Conservation (phyloP, 2,329 filamentous ascomycete genomes). For the Pseudovirgaria hyperparasitica region DNA sequence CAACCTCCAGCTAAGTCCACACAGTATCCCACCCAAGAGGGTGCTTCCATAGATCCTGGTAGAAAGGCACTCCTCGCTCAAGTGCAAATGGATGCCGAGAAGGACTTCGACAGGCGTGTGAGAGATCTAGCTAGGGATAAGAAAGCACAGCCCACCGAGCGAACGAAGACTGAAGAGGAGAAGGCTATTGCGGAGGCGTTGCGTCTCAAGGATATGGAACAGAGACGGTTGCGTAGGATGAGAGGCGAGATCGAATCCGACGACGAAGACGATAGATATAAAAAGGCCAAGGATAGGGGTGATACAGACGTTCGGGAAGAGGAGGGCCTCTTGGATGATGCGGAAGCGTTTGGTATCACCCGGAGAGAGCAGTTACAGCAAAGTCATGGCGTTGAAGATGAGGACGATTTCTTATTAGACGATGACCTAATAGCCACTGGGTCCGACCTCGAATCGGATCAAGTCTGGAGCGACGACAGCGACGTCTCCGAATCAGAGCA, state of each 20-base stretch:
- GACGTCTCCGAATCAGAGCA: slow-evolving; percentile 20
- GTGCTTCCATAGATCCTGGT: slow-evolving; percentile 43
- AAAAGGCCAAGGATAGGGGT: slow-evolving; percentile 12
- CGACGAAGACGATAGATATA: slow-evolving; percentile 46
- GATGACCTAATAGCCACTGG: slow-evolving; percentile 77
- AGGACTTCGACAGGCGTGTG: slow-evolving; percentile 75
- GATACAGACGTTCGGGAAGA: slow-evolving; percentile 24
- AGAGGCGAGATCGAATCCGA: slow-evolving; percentile 64
- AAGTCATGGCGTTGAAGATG: slow-evolving; percentile 55
- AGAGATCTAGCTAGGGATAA: slow-evolving; percentile 74
- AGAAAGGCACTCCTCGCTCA: slow-evolving; percentile 47
- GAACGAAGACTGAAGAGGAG: slow-evolving; percentile 87
- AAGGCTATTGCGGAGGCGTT: slow-evolving; percentile 64
- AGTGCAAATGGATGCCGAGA: slow-evolving; percentile 66
- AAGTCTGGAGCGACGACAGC: slow-evolving; percentile 17
- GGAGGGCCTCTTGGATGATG: slow-evolving; percentile 36
- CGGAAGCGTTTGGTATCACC: slow-evolving; percentile 50
- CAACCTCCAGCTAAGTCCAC: slow-evolving; percentile 27
- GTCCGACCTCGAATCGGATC: slow-evolving; percentile 38
- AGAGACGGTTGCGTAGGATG: slow-evolving; percentile 76
- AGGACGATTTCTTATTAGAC: slow-evolving; percentile 87
- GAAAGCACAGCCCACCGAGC: slow-evolving; percentile 70
- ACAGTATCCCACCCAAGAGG: slow-evolving; percentile 26
- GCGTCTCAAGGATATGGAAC: slow-evolving; percentile 67
- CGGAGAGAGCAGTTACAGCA: slow-evolving; percentile 35